Evolutionary conservation across 306 rosid species (phyloP).

Genomic region (Glycine latifolia): DNA sequence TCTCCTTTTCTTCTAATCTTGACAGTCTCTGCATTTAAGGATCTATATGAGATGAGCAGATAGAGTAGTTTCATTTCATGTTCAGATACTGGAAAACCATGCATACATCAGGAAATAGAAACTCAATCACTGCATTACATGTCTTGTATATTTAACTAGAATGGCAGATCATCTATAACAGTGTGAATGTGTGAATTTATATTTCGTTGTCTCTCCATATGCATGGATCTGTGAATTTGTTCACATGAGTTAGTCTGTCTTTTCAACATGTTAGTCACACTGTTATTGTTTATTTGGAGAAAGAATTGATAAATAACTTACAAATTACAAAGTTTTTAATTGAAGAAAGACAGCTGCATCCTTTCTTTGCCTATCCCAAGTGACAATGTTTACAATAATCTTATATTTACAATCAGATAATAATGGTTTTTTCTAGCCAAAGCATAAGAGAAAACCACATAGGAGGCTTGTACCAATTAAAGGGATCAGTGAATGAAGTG

Average conservation of each 20-base stretch:
- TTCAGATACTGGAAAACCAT: conserved; percentile 36
- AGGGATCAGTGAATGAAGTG: conserved; percentile 10
- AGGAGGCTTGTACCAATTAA: conserved; percentile 32
- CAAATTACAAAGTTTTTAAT: conserved; percentile 12
- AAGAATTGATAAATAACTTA: conserved; percentile 24
- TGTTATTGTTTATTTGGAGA: conserved; percentile 27
- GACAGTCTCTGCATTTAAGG: conserved; percentile 82
- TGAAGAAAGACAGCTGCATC: conserved; percentile 17
- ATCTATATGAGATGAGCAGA: conserved; percentile 47
- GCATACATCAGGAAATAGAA: conserved; percentile 33
- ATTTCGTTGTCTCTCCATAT: conserved; percentile 17
- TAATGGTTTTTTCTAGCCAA: conserved; percentile 27
- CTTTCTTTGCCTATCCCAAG: conserved; percentile 17
- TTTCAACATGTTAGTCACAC: conserved; percentile 5
- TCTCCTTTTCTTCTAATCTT: conserved; percentile 91
- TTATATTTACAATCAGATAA: conserved; percentile 35
- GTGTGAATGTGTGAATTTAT: conserved; percentile 22
- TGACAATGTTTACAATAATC: conserved; percentile 23
- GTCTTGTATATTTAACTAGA: conserved; percentile 22
- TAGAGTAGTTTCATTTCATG: conserved; percentile 27
- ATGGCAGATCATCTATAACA: conserved; percentile 13
- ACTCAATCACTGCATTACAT: conserved; percentile 5
- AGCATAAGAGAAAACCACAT: neutral
- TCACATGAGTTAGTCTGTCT: neutral
- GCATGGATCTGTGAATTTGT: conserved; percentile 8